These are phyloP conservation scores for Clavulina sp. DNA, from an alignment of 768 basidiomycete genomes.

Conservation along the genomic window DNA sequence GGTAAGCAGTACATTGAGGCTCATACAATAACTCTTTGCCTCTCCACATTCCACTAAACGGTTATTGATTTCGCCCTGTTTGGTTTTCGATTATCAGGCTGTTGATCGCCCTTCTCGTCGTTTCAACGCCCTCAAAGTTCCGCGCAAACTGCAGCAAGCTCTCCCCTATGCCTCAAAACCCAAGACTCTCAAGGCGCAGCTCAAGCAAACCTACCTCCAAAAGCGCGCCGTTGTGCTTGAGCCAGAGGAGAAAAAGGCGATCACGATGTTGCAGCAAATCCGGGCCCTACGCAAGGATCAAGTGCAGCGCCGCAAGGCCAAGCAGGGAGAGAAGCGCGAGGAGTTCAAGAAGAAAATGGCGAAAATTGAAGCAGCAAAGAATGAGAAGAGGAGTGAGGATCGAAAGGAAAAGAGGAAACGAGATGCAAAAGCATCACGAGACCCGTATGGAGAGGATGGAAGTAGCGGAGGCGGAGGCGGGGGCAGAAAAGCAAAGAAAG, in stretches of 20 bases:
- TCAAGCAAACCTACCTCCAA: constrained; percentile 69
- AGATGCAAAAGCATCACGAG: constrained; percentile 37
- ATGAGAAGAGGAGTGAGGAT: constrained; percentile 58
- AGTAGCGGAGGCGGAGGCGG: constrained; percentile 28
- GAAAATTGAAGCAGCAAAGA: constrained; percentile 43
- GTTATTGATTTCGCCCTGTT: not conserved
- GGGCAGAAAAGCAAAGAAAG: constrained; percentile 37
- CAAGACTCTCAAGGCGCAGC: constrained; percentile 59
- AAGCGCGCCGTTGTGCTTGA: constrained; percentile 91
- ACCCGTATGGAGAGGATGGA: not conserved
- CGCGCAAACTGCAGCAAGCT: constrained; percentile 76
- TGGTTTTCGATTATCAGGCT: constrained; percentile 18
- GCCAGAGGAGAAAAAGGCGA: constrained; percentile 84
- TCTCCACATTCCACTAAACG: not conserved
- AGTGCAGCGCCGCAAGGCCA: constrained; percentile 56
- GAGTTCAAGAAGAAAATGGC: constrained; percentile 54
- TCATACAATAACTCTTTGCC: not conserved
- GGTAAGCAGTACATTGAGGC: constrained; percentile 22
- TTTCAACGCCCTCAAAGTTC: constrained; percentile 80
- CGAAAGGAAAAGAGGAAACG: constrained; percentile 67
- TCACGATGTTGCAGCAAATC: constrained; percentile 86
- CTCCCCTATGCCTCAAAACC: constrained; percentile 91
- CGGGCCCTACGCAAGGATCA: constrained; percentile 83
- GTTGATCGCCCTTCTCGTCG: constrained; percentile 64
- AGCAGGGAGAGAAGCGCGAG: constrained; percentile 63